Conservation (phyloP, 2,329 filamentous ascomycete genomes). For the Calonectria pseudoturangicola region DNA sequence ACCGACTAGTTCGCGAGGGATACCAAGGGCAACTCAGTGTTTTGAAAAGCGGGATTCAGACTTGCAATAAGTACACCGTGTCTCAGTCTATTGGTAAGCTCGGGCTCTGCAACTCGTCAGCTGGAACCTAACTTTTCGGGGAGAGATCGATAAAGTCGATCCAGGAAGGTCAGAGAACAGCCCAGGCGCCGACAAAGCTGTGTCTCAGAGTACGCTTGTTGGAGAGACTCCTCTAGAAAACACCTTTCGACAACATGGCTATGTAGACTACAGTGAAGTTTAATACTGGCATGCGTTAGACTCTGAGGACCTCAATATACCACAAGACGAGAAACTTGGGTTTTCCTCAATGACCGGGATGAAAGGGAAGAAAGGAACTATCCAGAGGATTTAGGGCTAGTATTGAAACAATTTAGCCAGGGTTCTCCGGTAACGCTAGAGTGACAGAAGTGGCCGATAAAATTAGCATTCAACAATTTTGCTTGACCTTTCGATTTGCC, state of each 20-base stretch:
- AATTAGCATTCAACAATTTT: too few relatives aligned
- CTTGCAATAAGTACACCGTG: background rate
- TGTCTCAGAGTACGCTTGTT: too few relatives aligned
- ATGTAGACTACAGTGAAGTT: too few relatives aligned
- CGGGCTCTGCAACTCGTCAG: background rate
- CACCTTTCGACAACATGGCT: background rate
- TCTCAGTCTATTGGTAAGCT: background rate
- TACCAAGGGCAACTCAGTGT: background rate
- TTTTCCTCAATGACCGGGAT: too few relatives aligned
- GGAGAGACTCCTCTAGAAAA: background rate
- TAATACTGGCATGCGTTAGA: too few relatives aligned
- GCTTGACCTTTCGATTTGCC: too few relatives aligned
- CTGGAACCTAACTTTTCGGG: background rate
- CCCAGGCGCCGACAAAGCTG: background rate
- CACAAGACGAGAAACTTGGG: background rate
- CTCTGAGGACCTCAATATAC: too few relatives aligned
- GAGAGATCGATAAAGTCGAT: background rate
- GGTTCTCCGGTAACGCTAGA: too few relatives aligned
- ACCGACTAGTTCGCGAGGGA: background rate
- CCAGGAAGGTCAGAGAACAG: too few relatives aligned
- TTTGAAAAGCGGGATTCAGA: conserved; percentile 2
- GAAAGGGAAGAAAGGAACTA: background rate
- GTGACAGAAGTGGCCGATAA: too few relatives aligned
- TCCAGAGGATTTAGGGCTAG: too few relatives aligned
- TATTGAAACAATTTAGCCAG: too few relatives aligned